Base-by-base conservation (phyloP, 371 early-diverging fungal species). In the Paraphysoderma sedebokerense region DNA sequence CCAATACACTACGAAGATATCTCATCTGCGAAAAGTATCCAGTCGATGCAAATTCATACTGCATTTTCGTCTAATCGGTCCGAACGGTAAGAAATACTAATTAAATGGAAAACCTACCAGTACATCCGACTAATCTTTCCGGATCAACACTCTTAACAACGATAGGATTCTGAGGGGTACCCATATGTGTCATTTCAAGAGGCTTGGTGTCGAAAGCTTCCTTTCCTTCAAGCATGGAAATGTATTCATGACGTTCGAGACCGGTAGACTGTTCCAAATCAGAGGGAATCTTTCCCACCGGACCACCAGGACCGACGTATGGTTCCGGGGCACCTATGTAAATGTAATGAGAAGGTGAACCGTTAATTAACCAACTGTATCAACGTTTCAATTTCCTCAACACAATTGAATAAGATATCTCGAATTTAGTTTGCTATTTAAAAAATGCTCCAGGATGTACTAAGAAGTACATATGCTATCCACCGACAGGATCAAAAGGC, bases 251-350 rank as follows among this genome's bases (percentile, higher is more conserved):
- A 64, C 93, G 88, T 70, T 87, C 90, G 51, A 75, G 59, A 73
- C 97, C 93, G 48, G 92, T 84, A 50, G 92, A 69, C 59, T 92
- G 80, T 53, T 91, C 88, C 60, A 80, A 70, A 66, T 89, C 84
- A 53, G 87, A 86, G 48, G 92, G 81, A 42, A 88, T 59, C 22
- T 12, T 38, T n/a, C 40, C 48, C 31, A 41, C 30, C 40, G 38
- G 15, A 33, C 15, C 13, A n/a, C 42, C 42, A 31, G 42, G 42
- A 31, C 42, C 42, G 42, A 42, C 42, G 19, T 30, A 42, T 28
- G 42, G 42, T 32, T 42, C 42, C 7, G 42, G 17, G 27, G 42
- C 30, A 9, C 42, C 42, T n/a, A n/a, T n/a, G n/a, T n/a, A n/a
- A n/a, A n/a, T n/a, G n/a, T n/a, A n/a, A n/a, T n/a, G n/a, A n/a